phyloP scores from a whole-genome alignment of 2,329 filamentous ascomycete genomes.

The Apiospora koreana region DNA sequence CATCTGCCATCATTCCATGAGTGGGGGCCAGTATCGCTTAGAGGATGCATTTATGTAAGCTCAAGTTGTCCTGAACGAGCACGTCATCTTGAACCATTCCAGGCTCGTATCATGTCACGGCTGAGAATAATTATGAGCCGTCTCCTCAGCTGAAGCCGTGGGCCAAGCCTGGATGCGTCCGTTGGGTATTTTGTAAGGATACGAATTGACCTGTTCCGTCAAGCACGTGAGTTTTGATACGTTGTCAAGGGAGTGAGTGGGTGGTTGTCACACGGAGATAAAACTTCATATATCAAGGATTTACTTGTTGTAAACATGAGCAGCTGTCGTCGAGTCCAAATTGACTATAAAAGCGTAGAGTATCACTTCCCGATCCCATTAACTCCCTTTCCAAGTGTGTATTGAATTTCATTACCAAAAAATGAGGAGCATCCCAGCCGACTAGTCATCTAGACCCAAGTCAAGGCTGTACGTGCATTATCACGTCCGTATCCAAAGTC shows the following conservation, averaged over 20 bases:
- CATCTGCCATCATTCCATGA: background rate
- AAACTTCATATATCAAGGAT: background rate
- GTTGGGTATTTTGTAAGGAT: background rate
- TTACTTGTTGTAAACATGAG: background rate
- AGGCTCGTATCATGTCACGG: background rate
- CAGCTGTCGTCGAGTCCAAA: background rate
- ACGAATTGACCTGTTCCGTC: background rate
- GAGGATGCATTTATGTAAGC: background rate
- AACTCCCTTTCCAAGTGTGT: background rate
- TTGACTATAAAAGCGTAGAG: background rate
- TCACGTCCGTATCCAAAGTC: slow-evolving; percentile 6
- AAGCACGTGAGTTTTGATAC: background rate
- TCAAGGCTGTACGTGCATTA: slow-evolving; percentile 14
- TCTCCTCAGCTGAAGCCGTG: background rate
- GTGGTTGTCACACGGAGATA: too few relatives aligned
- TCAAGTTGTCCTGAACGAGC: background rate
- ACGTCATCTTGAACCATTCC: background rate
- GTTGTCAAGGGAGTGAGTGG: too few relatives aligned
- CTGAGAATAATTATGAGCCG: background rate
- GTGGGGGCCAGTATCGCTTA: background rate
- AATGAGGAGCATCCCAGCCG: slow-evolving; percentile 9
- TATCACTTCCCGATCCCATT: background rate
- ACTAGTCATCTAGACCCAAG: slow-evolving; percentile 32
- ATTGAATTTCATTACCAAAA: slow-evolving; percentile 10
- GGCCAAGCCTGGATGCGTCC: background rate